Evolutionary conservation across 345 rosid species (phyloP).

Genomic region (Moringa oleifera): DNA sequence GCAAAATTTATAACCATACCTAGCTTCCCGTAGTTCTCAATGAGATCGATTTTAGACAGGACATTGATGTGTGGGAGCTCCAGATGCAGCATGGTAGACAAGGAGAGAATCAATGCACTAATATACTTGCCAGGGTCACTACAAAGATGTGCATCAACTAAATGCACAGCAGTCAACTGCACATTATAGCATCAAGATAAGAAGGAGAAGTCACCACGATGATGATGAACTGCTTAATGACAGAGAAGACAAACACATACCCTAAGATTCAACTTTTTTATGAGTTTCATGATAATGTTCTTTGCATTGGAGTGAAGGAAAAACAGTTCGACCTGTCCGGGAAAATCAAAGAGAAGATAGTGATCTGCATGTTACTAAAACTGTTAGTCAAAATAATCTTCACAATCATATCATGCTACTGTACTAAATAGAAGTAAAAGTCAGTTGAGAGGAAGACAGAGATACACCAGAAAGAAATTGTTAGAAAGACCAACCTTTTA

Average conservation of each 20-base stretch:
- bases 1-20: slow-evolving; percentile 25
- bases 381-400: slow-evolving; percentile 8
- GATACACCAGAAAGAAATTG: neutral
- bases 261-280: slow-evolving; percentile 70
- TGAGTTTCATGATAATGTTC: slow-evolving; percentile 64
- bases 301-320: slow-evolving; percentile 77
- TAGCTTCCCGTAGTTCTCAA: slow-evolving; percentile 87
- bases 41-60: slow-evolving; percentile 86
- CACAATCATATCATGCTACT: neutral
- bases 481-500: slow-evolving; percentile 50
- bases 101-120: slow-evolving; percentile 73
- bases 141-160: slow-evolving; percentile 84
- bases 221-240: no score
- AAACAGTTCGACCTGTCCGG: slow-evolving; percentile 94
- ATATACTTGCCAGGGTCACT: slow-evolving; percentile 83
- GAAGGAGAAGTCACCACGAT: slow-evolving; percentile 3
- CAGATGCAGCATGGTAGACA: slow-evolving; percentile 91
- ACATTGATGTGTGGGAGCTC: slow-evolving; percentile 91
- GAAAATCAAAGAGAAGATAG: slow-evolving; percentile 93
- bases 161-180: slow-evolving; percentile 86
- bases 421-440: neutral
- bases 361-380: slow-evolving; percentile 59
- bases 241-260: slow-evolving; percentile 36
- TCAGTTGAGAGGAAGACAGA: neutral
- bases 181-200: slow-evolving; percentile 17